Evolutionary conservation across 306 rosid species (phyloP), one percentile per base, ranked within the genome.

Genomic region (Coriaria nepalensis): DNA sequence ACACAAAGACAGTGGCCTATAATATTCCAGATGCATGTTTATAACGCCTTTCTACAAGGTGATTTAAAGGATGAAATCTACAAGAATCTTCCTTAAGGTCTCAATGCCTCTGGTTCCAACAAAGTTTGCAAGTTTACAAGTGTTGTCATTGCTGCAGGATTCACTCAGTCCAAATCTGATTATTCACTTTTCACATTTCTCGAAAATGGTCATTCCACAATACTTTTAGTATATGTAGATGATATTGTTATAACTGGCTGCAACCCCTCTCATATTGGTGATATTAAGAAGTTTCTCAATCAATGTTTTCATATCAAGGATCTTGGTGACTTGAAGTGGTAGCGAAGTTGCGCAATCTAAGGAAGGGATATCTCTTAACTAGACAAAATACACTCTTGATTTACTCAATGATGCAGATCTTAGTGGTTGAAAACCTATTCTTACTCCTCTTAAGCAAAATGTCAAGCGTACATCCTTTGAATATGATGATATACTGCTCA

Each of bases 1-100:
- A 39, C 15, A n/a, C n/a, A n/a, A n/a, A n/a, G n/a, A n/a, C n/a
- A n/a, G n/a, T n/a, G n/a, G n/a, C n/a, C n/a, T n/a, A n/a, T n/a
- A n/a, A n/a, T 62, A 2, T 43, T 53, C 10, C 61, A 53, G 47
- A 20, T 63, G 35, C 45, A n/a, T n/a, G n/a, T n/a, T n/a, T n/a
- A n/a, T n/a, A n/a, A n/a, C n/a, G n/a, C n/a, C n/a, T n/a, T n/a
- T 8, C 9, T 62, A 6, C 43, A 36, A 9, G 49, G 55, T 8
- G 49, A 53, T 12, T 33, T 39, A 0, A 11, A 62, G 4, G 47
- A 46, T 37, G 37, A 39, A 6, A 6, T 49, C 2, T 49, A 40
- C 9, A 32, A 48, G 33, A 7, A 43, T 4, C 37, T 10, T 2
- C 48, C 47, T 5, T 45, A 34, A 7, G 4, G 12, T 4, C 6